Base-by-base conservation (phyloP, 2,329 filamentous ascomycete genomes). In the Davidsoniella australis region DNA sequence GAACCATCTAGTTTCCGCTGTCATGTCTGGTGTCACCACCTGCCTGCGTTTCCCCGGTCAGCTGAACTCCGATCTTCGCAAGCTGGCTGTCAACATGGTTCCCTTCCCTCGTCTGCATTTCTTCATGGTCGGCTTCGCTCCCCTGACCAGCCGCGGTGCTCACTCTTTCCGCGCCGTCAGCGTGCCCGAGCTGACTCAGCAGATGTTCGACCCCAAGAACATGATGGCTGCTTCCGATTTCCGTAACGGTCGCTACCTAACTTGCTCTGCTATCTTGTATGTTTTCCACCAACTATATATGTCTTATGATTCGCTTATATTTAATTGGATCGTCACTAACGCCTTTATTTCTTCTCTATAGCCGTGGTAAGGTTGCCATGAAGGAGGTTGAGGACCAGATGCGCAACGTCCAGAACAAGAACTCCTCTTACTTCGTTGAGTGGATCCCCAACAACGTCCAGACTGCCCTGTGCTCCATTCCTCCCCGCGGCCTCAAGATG, bases 131-230 rank as follows among this genome's bases (percentile, higher is more conserved):
- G 91, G 91, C 68, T 98, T 98, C 68, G 89, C 91, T 69, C 91
- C 91, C 66, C 79, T 98, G 63, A 98, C 91, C 68, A 94, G 86
- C 69, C 71, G 71, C 57, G 71, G 71, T 61, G 83, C 89, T 58
- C 70, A 93, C 77, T 86, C 85, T 60, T 98, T 96, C 89, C 91
- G 91, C 66, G 89, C 91, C 58, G 84, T 96, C 68, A 88, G 82
- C 63, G 91, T 98, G 55, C 89, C 91, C 52, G 91, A 98, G 77
- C 79, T 98, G 68, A 96, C 91, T 63, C 91, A 98, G 76, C 91
- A 98, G 72, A 96, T 98, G 87, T 98, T 94, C 76, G 91, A 98
- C 76, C 89, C 91, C 64, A 98, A 96, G 87, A 98, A 98, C 82
- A 98, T 98, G 89, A 98, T 98, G 91, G 91, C 91, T 72, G 91